Base-by-base conservation (phyloP, 306 rosid species). In the Vigna nakashimae region DNA sequence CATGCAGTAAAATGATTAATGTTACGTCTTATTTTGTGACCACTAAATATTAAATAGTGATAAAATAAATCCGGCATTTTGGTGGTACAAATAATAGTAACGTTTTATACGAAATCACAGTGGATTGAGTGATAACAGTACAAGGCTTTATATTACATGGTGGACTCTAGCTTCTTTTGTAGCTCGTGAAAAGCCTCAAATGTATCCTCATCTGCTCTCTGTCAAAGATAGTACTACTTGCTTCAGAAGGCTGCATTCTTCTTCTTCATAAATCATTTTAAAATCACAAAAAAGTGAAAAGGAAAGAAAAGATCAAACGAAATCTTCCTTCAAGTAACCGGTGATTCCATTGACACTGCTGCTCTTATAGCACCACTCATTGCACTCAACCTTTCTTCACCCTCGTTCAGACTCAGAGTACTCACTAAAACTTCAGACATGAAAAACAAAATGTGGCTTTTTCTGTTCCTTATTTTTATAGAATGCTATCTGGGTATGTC, bases 321-420 rank as follows among this genome's bases (percentile, higher is more conserved):
- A 15, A 71, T 77, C 90, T 74, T 86, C 64, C 87, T 74, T 75
- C 74, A 94, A 92, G 97, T 75, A 92, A 90, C 85, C 82, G 52
- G 34, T 52, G 89, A 94, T 94, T 94, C 97, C 84, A 66, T 67
- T 43, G 32, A 26, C 63, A 68, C 72, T 20, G 0, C 17, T 67
- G 7, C 14, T 67, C 56, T 14, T 67, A 22, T 13, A 66, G 7
- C 55, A 14, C 57, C 9, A 20, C 11, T 67, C 2, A 3, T 26
- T 45, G 17, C 58, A 24, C 72, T 67, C 38, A 17, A 32, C 9
- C 72, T 45, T 42, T 65, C 71, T 66, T 66, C 36, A 42, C 2
- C n/a, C 5, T 40, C 71, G 4, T 65, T 65, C 4, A 9, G 22
- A 40, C 26, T 68, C 57, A 77, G 6, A n/a, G 60, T 30, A 65